Evolutionary conservation across 345 rosid species (phyloP), one percentile per base, ranked within the genome.

Genomic region (Populus deltoides): DNA sequence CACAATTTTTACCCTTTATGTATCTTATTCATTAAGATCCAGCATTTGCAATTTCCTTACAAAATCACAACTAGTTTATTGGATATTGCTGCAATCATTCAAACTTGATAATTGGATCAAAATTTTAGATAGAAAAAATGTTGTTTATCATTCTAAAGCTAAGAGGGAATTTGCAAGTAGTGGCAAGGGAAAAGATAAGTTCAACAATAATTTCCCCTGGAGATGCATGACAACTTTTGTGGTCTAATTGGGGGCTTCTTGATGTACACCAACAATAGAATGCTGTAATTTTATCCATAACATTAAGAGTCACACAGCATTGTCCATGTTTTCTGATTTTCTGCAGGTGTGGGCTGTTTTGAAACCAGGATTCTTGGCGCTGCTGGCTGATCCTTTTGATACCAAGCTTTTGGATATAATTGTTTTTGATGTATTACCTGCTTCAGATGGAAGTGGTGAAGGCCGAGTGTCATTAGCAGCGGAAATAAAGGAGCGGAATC

Each of bases 321-420:
- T 67, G 41, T 74, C 20, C 36, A 35, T 35, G 18, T 16, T 55
- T 10, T 70, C 67, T 84, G 27, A 43, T 69, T 80, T 72, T 80
- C 22, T 83, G 63, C 87, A 97, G 98, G 98, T 94, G 80, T 97
- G 97, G 98, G 99, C 96, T 75, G 97, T 97, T 49, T 81, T 97
- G 79, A 97, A 97, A 88, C 97, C 97, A 66, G 97, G 99, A 83
- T 97, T 97, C 86, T 87, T 97, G 84, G 98, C 98, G 77, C 86
- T 94, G 55, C 83, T 97, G 85, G 95, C 83, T 66, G 97, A 97
- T 83, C 97, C 99, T 38, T 84, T 94, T 66, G 98, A 92, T 83
- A 70, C 89, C 36, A 94, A 94, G 82, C 97, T 90, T 70, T 81
- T 92, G 68, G 98, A 97, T 86, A 92, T 94, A 80, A 90, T 97